phyloP scores from a whole-genome alignment of 2,329 filamentous ascomycete species.

The Mycosphaerella sp. region DNA sequence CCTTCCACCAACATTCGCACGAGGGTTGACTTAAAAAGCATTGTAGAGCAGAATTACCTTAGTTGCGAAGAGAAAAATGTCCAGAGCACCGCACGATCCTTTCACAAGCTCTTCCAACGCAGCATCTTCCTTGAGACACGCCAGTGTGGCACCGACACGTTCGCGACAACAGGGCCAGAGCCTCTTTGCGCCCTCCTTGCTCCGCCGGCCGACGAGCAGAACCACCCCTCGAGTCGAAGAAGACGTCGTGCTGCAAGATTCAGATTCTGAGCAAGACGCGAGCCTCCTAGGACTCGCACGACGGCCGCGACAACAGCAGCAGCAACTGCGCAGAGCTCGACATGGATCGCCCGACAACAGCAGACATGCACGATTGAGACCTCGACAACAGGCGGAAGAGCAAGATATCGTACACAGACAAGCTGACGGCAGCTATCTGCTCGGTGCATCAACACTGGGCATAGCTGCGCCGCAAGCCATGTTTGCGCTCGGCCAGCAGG shows the following conservation, averaged over 20 bases:
- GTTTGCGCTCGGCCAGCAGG: conserved; percentile 10
- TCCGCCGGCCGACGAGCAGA: conserved; percentile 23
- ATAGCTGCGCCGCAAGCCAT: conserved; percentile 6
- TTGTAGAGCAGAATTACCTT: background rate
- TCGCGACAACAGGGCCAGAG: conserved; percentile 20
- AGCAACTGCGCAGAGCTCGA: conserved; percentile 13
- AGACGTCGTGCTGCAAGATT: conserved; percentile 27
- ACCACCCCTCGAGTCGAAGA: conserved; percentile 25
- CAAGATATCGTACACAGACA: conserved; percentile 28
- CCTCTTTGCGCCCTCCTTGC: conserved; percentile 26
- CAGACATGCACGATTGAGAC: conserved; percentile 10
- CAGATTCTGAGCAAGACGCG: conserved; percentile 23
- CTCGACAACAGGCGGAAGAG: conserved; percentile 19
- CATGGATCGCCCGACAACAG: conserved; percentile 20
- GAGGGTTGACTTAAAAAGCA: background rate
- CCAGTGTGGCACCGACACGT: conserved; percentile 25
- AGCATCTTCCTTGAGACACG: conserved; percentile 17
- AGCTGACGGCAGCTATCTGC: conserved; percentile 25
- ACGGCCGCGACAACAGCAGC: conserved; percentile 12
- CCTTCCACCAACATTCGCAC: background rate
- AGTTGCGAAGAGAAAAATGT: background rate
- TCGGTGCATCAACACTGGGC: conserved; percentile 15
- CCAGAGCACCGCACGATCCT: conserved; percentile 21
- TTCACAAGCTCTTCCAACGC: conserved; percentile 22
- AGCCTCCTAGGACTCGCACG: conserved; percentile 1